Base-by-base conservation (phyloP, 208 protist genomes). In the Wallacemonas collosoma region DNA sequence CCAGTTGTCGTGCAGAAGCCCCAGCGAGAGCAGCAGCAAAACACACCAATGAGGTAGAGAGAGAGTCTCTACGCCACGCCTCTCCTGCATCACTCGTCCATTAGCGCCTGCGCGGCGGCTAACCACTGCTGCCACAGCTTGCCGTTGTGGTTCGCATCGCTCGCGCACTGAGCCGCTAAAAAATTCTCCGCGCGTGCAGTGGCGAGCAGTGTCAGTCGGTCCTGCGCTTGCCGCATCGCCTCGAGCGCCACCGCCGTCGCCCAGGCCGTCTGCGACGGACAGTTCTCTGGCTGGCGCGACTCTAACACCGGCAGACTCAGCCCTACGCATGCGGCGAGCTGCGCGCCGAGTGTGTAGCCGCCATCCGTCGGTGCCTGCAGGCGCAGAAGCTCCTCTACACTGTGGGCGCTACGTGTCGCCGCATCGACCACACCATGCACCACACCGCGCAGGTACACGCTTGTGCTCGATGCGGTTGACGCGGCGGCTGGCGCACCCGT, bases 211-310 rank as follows among this genome's bases (percentile, higher is more conserved):
- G 75, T 80, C n/a, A 77, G 50, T 2, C 48, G 60, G 44, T 75
- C 57, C 44, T 56, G 53, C 17, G 48, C 39, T 36, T 54, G n/a
- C 38, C 75, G 64, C 48, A 87, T 80, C 48, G 76, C 77, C 2
- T 72, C 75, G 44, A 80, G 66, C 39, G 74, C 85, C 5, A 93
- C 67, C 2, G 81, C 80, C 1, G 85, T 90, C 14, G 85, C 85
- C 85, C 81, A 90, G 8, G 56, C 64, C 68, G 50, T 72, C 67
- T 11, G 44, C 61, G 17, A 68, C 45, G 60, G 72, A 48, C 65
- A 80, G 60, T 35, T 64, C 39, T 8, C 1, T 7, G 71, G 76
- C 45, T 76, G 38, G 17, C 67, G 72, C 40, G 38, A 35, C 55
- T 79, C 72, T 5, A 90, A 47, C 14, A 47, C 68, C 15, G 63